Evolutionary conservation across 495 filamentous ascomycete species (phyloP), one percentile per base, ranked within the genome.

Genomic region (Aspergillus conjunctus): DNA sequence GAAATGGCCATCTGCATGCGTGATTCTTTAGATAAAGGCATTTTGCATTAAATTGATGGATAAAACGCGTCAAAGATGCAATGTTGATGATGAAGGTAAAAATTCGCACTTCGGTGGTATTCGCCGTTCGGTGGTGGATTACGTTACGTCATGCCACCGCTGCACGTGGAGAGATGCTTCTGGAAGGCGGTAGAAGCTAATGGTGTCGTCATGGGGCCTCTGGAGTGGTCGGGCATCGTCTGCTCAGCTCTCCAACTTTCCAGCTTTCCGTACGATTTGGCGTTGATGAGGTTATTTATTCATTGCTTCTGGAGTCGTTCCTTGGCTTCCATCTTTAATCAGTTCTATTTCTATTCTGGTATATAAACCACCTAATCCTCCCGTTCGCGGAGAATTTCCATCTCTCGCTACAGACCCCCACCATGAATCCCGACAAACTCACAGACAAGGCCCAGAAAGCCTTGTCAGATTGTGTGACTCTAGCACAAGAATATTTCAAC

Each of bases 391-490:
- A 52, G 54, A 60, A 44, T 59, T 54, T 60, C 50, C 32, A 39
- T 59, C 33, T 20, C 44, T 54, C 31, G 39, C 15, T 52, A 43
- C 33, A 39, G 44, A n/a, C 37, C 56, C 58, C 34, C 59, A 76
- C 53, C 48, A 79, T 78, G 75, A 80, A 73, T 71, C 72, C 74
- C 60, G 70, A 71, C 61, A 87, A 95, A 67, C 95, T 96, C 69
- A 98, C 94, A 60, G 94, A 98, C 71, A 82, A 91, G 76, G 94
- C 90, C 53, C 88, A 91, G 72, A 88, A 92, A 77, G 87, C 94
- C 64, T 77, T 98, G 70, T 84, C 87, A 59, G 94, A 96, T 73
- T 88, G 93, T 70, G 88, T 90, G 76, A 80, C 81, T 41, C 82
- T 96, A 57, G 91, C 93, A 54, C 85, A 90, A 69, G 86, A 92